Conservation (phyloP, 129 eudicot species). For the Artemisia tridentata region DNA sequence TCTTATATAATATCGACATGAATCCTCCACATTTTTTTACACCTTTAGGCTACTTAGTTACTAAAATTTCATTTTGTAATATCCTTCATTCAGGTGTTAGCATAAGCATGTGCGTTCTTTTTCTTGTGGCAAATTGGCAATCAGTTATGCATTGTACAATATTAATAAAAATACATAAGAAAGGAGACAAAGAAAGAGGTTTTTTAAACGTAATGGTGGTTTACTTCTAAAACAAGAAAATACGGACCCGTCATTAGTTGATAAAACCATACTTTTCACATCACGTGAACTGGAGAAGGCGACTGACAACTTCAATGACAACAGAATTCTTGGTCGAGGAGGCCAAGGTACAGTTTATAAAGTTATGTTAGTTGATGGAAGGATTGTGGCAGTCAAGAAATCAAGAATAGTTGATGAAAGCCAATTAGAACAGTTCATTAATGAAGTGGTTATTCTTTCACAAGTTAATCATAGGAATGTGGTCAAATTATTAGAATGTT, state of each 20-base stretch:
- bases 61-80: not conserved
- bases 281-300: constrained; percentile 32
- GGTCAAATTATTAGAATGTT: constrained; percentile 37
- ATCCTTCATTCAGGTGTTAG: constrained; percentile 10
- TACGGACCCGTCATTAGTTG: constrained; percentile 17
- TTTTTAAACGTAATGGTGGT: constrained; percentile 26
- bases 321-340: constrained; percentile 32
- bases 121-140: constrained; percentile 2
- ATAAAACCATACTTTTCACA: constrained; percentile 28
- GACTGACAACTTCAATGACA: constrained; percentile 28
- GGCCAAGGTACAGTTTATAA: constrained; percentile 39
- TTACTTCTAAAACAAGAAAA: constrained; percentile 29
- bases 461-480: constrained; percentile 33
- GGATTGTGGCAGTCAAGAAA: no score
- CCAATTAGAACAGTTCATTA: constrained; percentile 24
- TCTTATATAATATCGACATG: not conserved
- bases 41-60: not conserved
- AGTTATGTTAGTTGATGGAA: constrained; percentile 19
- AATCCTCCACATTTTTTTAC: not conserved
- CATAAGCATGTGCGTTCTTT: constrained; percentile 13
- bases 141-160: not conserved
- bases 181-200: no score
- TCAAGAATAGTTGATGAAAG: no score
- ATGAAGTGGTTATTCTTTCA: constrained; percentile 29
- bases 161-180: not conserved